Conservation (phyloP, 2,329 filamentous ascomycete species). For the Microsporum audouinii region DNA sequence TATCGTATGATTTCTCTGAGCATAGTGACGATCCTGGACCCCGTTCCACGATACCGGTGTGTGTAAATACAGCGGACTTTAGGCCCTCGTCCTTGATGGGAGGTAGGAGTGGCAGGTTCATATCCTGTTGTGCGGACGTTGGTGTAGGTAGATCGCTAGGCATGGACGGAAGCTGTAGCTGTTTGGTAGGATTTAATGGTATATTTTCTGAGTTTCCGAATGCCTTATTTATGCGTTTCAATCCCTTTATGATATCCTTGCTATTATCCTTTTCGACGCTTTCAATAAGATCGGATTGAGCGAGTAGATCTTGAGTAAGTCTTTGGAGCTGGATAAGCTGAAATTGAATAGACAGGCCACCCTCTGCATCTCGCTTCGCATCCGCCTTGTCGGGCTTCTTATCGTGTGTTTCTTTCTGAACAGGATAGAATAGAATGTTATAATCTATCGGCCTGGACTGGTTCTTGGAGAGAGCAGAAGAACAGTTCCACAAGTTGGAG, state of each 20-base stretch:
- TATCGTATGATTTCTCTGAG: slow-evolving; percentile 55
- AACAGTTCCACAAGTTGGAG: not conserved
- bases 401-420: not conserved
- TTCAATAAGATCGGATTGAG: slow-evolving; percentile 12
- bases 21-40: slow-evolving; percentile 16
- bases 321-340: slow-evolving; percentile 16
- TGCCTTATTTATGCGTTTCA: not conserved
- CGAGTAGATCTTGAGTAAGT: slow-evolving; percentile 18
- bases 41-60: slow-evolving; percentile 37
- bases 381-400: not conserved
- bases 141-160: not conserved
- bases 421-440: not conserved
- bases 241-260: not conserved
- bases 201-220: slow-evolving; percentile 3
- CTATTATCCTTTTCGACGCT: not conserved
- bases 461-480: not conserved
- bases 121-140: not conserved
- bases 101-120: slow-evolving; percentile 38
- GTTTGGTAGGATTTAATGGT: slow-evolving; percentile 5
- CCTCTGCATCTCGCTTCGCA: not conserved
- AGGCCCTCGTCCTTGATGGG: slow-evolving; percentile 48
- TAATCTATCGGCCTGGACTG: not conserved
- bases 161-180: not conserved
- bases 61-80: slow-evolving; percentile 55
- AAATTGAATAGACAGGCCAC: slow-evolving; percentile 5